A percentile compares a stretch with the other conserved stretches of the same genome.
Evolutionary conservation across 108 stramenopile genomes (phyloP).

Genomic region (Discostella stelligeroides): DNA sequence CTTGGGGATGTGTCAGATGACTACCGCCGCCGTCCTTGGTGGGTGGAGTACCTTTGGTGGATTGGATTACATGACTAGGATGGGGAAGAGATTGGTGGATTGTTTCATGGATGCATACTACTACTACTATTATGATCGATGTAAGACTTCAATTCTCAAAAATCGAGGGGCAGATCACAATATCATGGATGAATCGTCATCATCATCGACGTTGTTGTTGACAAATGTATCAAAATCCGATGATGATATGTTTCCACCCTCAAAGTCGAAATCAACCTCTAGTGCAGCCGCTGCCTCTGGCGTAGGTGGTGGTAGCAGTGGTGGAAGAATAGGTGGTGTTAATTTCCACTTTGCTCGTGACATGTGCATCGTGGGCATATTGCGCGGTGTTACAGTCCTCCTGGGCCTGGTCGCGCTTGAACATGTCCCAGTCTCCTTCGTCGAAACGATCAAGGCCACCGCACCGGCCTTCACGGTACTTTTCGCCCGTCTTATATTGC

Average conservation of each 20-base stretch:
- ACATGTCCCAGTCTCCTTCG: conserved; percentile 57
- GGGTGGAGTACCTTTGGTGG: conserved; percentile 46
- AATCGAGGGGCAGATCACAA: background rate
- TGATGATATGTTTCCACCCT: background rate
- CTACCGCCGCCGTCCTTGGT: conserved; percentile 50
- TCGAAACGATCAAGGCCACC: conserved; percentile 59
- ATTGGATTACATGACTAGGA: conserved; percentile 1
- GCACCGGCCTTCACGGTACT: conserved; percentile 53
- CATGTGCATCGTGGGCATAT: conserved; percentile 46
- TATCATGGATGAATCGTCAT: background rate
- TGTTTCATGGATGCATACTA: background rate
- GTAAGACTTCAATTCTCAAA: no score
- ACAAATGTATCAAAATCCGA: conserved; percentile 8
- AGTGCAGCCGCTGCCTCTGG: no score
- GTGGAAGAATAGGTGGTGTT: background rate
- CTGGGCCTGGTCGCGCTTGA: conserved; percentile 49
- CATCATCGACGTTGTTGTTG: no score
- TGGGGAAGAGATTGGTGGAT: background rate
- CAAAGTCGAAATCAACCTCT: no score
- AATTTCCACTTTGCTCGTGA: conserved; percentile 34
- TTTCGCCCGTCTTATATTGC: conserved; percentile 37
- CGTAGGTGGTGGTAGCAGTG: background rate
- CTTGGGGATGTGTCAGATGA: conserved; percentile 56
- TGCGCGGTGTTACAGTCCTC: conserved; percentile 51
- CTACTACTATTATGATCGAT: no score